Conservation (phyloP, 345 rosid species). For the Arabidopsis arenosa region DNA sequence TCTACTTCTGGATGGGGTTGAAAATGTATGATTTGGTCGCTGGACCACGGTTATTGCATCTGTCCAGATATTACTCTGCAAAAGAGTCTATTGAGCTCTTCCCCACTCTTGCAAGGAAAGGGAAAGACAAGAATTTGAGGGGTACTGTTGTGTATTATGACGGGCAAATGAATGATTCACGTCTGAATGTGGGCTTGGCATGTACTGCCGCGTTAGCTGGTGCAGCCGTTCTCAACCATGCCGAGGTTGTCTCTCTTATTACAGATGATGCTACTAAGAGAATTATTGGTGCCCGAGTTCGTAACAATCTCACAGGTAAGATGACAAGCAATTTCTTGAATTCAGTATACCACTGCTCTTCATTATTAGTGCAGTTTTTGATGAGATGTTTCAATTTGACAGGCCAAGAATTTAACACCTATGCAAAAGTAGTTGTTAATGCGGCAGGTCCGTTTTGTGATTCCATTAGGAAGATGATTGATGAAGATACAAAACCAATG, state of each 20-base stretch:
- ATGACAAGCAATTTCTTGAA: neutral
- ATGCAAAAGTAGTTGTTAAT: conserved; percentile 89
- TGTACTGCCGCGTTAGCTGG: conserved; percentile 93
- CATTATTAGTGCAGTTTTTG: conserved; percentile 4
- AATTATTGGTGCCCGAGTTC: conserved; percentile 84
- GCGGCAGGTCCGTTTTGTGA: conserved; percentile 99
- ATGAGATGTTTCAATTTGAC: conserved; percentile 30
- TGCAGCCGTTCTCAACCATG: conserved; percentile 94
- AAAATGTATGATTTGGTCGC: conserved; percentile 97
- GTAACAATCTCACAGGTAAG: conserved; percentile 85
- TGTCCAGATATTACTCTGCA: conserved; percentile 89
- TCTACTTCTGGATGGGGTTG: conserved; percentile 95
- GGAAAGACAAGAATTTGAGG: conserved; percentile 65
- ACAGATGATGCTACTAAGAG: conserved; percentile 64
- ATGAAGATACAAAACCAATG: conserved; percentile 67
- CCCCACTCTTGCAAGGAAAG: conserved; percentile 90
- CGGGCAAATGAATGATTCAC: conserved; percentile 99
- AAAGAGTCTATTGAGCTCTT: conserved; percentile 85
- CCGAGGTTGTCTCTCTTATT: conserved; percentile 81
- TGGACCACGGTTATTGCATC: conserved; percentile 76
- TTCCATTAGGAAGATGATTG: conserved; percentile 81
- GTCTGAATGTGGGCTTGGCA: conserved; percentile 87
- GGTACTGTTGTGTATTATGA: conserved; percentile 98
- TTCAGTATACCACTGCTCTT: conserved; percentile 7
- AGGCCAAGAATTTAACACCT: conserved; percentile 86